Conservation (phyloP, 2,329 filamentous ascomycete species). For the Exutisphaerella laricina region DNA sequence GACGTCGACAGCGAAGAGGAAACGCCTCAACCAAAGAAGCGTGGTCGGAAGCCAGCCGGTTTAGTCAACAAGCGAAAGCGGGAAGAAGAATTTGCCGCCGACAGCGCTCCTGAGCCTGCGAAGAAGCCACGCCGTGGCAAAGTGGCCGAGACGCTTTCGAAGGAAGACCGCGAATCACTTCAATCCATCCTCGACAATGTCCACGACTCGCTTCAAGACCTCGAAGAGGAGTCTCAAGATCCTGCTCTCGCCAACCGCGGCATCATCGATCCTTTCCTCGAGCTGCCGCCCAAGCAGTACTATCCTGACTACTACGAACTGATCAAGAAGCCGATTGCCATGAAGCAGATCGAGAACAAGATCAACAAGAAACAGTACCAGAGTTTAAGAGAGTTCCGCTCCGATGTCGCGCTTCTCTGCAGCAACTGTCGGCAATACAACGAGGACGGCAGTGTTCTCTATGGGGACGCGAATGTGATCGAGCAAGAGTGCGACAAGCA, state of each 20-base stretch:
- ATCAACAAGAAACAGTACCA: slow-evolving; percentile 96
- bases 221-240: slow-evolving; percentile 69
- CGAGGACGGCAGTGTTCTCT: slow-evolving; percentile 88
- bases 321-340: slow-evolving; percentile 87
- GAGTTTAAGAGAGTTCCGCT: slow-evolving; percentile 70
- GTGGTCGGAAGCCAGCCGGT: slow-evolving; percentile 66
- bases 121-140: slow-evolving; percentile 68
- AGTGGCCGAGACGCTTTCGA: slow-evolving; percentile 57
- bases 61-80: slow-evolving; percentile 80
- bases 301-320: slow-evolving; percentile 95
- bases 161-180: slow-evolving; percentile 67
- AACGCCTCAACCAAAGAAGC: slow-evolving; percentile 64
- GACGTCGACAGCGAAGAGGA: slow-evolving; percentile 74
- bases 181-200: slow-evolving; percentile 73
- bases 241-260: slow-evolving; percentile 60
- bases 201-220: slow-evolving; percentile 72
- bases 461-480: slow-evolving; percentile 86
- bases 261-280: slow-evolving; percentile 91
- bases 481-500: slow-evolving; percentile 53
- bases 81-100: slow-evolving; percentile 61
- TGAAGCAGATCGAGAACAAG: slow-evolving; percentile 90
- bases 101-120: slow-evolving; percentile 67
- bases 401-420: slow-evolving; percentile 78
- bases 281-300: slow-evolving; percentile 78
- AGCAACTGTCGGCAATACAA: slow-evolving; percentile 94